phyloP scores from a whole-genome alignment of 2,329 filamentous ascomycete genomes.

The Apiospora pterosperma region DNA sequence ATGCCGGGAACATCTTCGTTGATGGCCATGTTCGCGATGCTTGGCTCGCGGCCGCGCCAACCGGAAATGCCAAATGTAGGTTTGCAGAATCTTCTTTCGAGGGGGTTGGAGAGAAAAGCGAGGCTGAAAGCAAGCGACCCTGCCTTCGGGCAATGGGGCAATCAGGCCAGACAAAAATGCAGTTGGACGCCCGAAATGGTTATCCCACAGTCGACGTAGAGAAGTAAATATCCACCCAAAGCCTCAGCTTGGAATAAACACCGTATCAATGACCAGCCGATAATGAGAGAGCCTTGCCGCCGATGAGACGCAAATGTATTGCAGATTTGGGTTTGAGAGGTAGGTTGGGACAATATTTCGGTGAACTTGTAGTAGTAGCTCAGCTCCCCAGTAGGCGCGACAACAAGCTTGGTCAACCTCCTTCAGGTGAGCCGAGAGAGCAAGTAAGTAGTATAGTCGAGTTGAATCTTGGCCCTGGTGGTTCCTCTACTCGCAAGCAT shows the following conservation, averaged over 20 bases:
- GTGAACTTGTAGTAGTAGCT: not conserved
- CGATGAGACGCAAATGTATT: not conserved
- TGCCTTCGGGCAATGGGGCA: not conserved
- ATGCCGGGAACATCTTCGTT: slow-evolving; percentile 21
- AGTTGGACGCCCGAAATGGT: not conserved
- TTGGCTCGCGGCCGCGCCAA: not conserved
- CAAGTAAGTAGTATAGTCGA: not conserved
- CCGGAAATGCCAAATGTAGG: not conserved
- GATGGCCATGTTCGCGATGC: slow-evolving; percentile 20
- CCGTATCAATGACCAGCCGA: not conserved
- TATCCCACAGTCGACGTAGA: not conserved
- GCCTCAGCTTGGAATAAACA: not conserved
- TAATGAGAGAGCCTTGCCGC: no score
- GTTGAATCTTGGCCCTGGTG: not conserved
- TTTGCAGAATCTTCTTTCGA: not conserved
- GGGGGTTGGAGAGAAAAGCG: not conserved
- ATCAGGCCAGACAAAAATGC: not conserved
- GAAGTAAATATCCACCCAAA: not conserved
- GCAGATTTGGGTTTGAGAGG: not conserved
- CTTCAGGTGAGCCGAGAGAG: not conserved
- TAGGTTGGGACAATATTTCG: not conserved
- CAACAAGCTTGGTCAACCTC: not conserved
- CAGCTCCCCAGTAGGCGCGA: not conserved
- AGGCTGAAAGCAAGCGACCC: no score
- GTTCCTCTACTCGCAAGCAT: no score